Evolutionary conservation across 768 basidiomycete species (phyloP).

Genomic region (Clavulina sp.): DNA sequence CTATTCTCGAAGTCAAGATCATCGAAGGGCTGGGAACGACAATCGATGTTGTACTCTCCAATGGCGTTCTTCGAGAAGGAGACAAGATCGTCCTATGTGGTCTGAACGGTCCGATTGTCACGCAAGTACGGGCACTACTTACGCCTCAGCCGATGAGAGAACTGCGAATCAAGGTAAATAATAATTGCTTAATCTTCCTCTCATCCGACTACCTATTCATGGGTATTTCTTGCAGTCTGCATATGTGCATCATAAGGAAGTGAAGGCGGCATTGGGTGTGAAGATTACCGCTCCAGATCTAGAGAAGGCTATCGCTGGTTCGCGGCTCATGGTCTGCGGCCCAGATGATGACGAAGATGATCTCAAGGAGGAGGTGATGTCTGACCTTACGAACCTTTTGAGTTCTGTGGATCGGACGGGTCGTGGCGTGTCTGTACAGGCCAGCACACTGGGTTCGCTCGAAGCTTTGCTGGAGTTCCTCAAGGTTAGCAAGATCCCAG

Average conservation of each 20-base stretch:
- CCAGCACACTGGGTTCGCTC: slow-evolving; percentile 89
- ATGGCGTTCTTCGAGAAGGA: slow-evolving; percentile 80
- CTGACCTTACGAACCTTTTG: slow-evolving; percentile 73
- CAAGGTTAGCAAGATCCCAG: slow-evolving; percentile 87
- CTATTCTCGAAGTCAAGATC: slow-evolving; percentile 96
- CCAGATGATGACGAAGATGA: slow-evolving; percentile 97
- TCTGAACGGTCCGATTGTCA: slow-evolving; percentile 91
- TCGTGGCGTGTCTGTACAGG: slow-evolving; percentile 94
- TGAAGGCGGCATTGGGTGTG: slow-evolving; percentile 92
- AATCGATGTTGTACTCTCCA: slow-evolving; percentile 89
- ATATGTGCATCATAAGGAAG: slow-evolving; percentile 94
- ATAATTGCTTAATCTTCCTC: neutral
- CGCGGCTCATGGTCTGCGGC: slow-evolving; percentile 76
- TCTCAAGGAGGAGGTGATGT: slow-evolving; percentile 88
- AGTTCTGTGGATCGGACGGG: slow-evolving; percentile 89
- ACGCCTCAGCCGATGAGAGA: slow-evolving; percentile 95
- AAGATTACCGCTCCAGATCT: slow-evolving; percentile 90
- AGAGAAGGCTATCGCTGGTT: slow-evolving; percentile 96
- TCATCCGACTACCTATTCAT: neutral
- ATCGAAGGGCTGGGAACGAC: slow-evolving; percentile 96
- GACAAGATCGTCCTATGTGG: slow-evolving; percentile 94
- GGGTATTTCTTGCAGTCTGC: slow-evolving; percentile 39
- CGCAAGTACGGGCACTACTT: slow-evolving; percentile 80
- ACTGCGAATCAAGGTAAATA: slow-evolving; percentile 73
- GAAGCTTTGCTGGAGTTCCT: slow-evolving; percentile 95